Conservation (phyloP, 805 yeast genomes). For the Schwanniomyces polymorphus region DNA sequence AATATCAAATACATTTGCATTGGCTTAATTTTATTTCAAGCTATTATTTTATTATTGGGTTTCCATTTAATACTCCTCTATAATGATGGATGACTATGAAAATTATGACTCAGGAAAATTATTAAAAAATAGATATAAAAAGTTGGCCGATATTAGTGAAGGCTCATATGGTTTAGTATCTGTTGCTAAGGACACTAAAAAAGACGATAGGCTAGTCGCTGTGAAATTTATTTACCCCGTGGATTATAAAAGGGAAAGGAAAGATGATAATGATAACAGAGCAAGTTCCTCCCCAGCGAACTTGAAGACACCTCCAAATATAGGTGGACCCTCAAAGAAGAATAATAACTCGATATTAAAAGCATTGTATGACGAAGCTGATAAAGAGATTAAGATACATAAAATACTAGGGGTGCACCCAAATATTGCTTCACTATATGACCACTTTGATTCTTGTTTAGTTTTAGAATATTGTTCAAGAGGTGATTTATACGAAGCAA, state of each 20-base stretch:
- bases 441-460: slow-evolving; percentile 52
- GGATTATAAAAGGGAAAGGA: slow-evolving; percentile 33
- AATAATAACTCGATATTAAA: slow-evolving; percentile 25
- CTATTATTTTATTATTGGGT: not conserved
- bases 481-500: slow-evolving; percentile 85
- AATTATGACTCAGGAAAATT: slow-evolving; percentile 42
- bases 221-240: slow-evolving; percentile 77
- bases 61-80: not conserved
- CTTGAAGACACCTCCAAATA: slow-evolving; percentile 16
- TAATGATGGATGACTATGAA: slow-evolving; percentile 39
- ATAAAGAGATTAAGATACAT: slow-evolving; percentile 67
- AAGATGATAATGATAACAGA: slow-evolving; percentile 15
- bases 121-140: slow-evolving; percentile 62
- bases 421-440: slow-evolving; percentile 46
- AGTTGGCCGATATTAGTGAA: slow-evolving; percentile 75
- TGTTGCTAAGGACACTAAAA: slow-evolving; percentile 69
- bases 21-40: not conserved
- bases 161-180: slow-evolving; percentile 95
- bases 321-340: not conserved
- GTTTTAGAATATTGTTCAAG: slow-evolving; percentile 80
- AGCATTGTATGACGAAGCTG: slow-evolving; percentile 52
- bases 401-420: slow-evolving; percentile 55
- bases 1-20: not conserved
- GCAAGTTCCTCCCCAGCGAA: slow-evolving; percentile 39
- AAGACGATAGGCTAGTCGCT: slow-evolving; percentile 61